Evolutionary conservation across 306 rosid species (phyloP).

Genomic region (Ochetophila trinervis): DNA sequence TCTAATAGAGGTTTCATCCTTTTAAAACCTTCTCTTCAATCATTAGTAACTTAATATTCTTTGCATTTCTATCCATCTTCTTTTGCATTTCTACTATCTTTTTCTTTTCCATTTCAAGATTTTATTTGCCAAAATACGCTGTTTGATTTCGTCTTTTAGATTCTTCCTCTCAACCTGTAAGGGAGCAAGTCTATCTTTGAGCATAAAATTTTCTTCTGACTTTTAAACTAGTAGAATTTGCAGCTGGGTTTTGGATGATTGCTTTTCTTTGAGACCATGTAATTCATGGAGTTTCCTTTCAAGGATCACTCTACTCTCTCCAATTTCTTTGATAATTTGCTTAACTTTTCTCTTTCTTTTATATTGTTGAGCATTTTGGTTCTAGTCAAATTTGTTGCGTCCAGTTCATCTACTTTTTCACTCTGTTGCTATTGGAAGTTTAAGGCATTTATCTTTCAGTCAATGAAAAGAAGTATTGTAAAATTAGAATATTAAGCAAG

Average conservation of each 20-base stretch:
- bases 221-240: slow-evolving; percentile 25
- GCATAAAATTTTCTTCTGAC: slow-evolving; percentile 28
- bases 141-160: slow-evolving; percentile 33
- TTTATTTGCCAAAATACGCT: slow-evolving; percentile 22
- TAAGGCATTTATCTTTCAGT: slow-evolving; percentile 25
- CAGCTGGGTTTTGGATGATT: slow-evolving; percentile 26
- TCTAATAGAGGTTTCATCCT: slow-evolving; percentile 6
- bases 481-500: background rate
- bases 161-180: slow-evolving; percentile 28
- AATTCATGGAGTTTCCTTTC: slow-evolving; percentile 37
- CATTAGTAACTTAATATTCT: slow-evolving; percentile 18
- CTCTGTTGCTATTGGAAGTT: slow-evolving; percentile 19
- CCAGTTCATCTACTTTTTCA: slow-evolving; percentile 21
- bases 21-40: slow-evolving; percentile 28
- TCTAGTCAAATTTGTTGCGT: background rate
- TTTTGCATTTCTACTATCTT: slow-evolving; percentile 27
- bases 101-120: slow-evolving; percentile 33
- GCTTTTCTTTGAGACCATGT: slow-evolving; percentile 29
- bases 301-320: slow-evolving; percentile 32
- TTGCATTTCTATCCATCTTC: slow-evolving; percentile 15
- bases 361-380: slow-evolving; percentile 9
- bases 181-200: slow-evolving; percentile 23
- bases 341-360: slow-evolving; percentile 21
- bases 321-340: slow-evolving; percentile 24
- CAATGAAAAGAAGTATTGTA: background rate